Evolutionary conservation across 2,329 filamentous ascomycete genomes (phyloP).

Genomic region (Thyridium curvatum): DNA sequence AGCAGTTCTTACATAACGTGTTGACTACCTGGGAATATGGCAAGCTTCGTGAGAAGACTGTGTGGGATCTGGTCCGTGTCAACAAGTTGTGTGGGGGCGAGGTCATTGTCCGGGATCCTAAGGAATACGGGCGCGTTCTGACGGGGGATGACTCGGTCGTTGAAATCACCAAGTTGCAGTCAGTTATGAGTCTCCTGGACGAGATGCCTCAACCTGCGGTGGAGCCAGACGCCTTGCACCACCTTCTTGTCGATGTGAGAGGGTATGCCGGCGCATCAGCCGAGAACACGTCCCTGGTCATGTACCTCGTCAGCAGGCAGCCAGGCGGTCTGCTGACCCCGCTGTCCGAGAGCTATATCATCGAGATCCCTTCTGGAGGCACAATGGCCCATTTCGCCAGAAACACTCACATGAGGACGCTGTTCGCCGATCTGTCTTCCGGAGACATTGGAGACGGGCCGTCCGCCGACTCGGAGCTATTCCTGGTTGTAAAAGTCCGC

Average conservation of each 20-base stretch:
- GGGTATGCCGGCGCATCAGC: constrained; percentile 71
- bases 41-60: constrained; percentile 77
- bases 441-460: constrained; percentile 61
- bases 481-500: constrained; percentile 76
- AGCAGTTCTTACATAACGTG: constrained; percentile 91
- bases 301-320: constrained; percentile 71
- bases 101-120: constrained; percentile 88
- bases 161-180: constrained; percentile 84
- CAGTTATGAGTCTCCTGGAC: constrained; percentile 89
- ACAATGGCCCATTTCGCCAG: constrained; percentile 59
- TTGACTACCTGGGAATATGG: constrained; percentile 80
- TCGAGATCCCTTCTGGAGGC: constrained; percentile 71
- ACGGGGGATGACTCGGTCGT: constrained; percentile 92
- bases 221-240: constrained; percentile 69
- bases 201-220: constrained; percentile 64
- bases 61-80: constrained; percentile 90
- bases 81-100: constrained; percentile 94
- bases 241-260: constrained; percentile 78
- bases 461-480: constrained; percentile 66
- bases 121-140: constrained; percentile 74
- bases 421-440: constrained; percentile 81
- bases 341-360: constrained; percentile 76
- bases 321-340: constrained; percentile 56
- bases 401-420: constrained; percentile 67
- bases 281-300: constrained; percentile 68